Evolutionary conservation across 441 rosid species (phyloP).

Genomic region (Isatis lusitanica): DNA sequence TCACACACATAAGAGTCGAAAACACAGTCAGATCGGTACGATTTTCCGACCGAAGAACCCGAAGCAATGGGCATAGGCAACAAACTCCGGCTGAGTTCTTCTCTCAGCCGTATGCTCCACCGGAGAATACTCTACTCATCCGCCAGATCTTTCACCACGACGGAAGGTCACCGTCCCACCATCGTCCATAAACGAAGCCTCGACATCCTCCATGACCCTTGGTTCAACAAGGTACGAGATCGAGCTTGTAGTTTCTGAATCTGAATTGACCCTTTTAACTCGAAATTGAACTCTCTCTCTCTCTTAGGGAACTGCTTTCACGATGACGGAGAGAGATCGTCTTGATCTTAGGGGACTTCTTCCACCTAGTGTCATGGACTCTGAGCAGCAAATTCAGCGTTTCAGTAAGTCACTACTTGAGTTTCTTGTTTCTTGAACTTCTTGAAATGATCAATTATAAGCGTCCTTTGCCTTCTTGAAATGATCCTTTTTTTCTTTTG

Average conservation of each 20-base stretch:
- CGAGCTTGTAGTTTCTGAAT: background rate
- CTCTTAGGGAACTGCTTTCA: conserved; percentile 85
- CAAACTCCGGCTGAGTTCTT: conserved; percentile 63
- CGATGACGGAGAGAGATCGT: conserved; percentile 94
- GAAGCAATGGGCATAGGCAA: conserved; percentile 26
- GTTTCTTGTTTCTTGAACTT: background rate
- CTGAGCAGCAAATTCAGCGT: conserved; percentile 92
- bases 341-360: conserved; percentile 97
- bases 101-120: conserved; percentile 52
- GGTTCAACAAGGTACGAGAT: conserved; percentile 79
- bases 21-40: conserved; percentile 17
- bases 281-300: background rate
- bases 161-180: conserved; percentile 92
- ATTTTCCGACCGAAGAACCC: background rate
- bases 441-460: background rate
- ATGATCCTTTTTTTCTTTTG: background rate
- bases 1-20: background rate
- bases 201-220: conserved; percentile 97
- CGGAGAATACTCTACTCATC: conserved; percentile 38
- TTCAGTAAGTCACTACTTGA: conserved; percentile 56
- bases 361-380: conserved; percentile 86
- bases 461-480: background rate
- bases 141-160: conserved; percentile 67
- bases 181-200: conserved; percentile 95
- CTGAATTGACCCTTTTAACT: background rate